A percentile compares a stretch with the other conserved stretches of the same genome.
Conservation (phyloP, 1,284 basidiomycete species). For the Porogramme epimiltina region DNA sequence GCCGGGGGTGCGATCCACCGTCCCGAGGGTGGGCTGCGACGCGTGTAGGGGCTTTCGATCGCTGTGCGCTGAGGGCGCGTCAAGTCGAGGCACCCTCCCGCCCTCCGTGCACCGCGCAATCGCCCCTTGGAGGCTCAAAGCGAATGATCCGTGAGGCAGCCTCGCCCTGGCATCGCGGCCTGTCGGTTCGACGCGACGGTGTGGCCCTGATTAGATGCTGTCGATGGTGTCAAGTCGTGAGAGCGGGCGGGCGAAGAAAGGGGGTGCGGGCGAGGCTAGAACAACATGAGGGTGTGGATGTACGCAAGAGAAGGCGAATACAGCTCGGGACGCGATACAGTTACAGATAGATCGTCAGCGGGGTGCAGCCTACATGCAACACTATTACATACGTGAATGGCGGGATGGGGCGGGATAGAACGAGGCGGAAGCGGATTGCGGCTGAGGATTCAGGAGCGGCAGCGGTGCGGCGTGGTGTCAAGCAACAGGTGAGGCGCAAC, state of each 20-base stretch:
- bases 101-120: too few species aligned
- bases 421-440: neutral
- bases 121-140: conserved; percentile 21
- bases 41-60: neutral
- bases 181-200: too few species aligned
- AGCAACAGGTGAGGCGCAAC: neutral
- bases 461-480: neutral
- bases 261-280: neutral
- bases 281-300: too few species aligned
- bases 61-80: neutral
- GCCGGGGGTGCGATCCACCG: neutral
- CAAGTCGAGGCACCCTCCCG: too few species aligned
- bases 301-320: neutral
- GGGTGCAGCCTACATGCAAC: conserved; percentile 2
- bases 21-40: neutral
- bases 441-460: neutral
- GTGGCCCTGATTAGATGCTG: conserved; percentile 16
- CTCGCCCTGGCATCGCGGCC: conserved; percentile 5
- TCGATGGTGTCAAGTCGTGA: conserved; percentile 3
- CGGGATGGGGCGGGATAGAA: neutral
- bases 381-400: conserved; percentile 12
- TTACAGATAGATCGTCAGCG: conserved; percentile 16
- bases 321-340: conserved; percentile 9
- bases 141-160: conserved; percentile 16
- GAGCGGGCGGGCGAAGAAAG: neutral